These are phyloP conservation scores for Fusarium mexicanum DNA, from an alignment of 2,329 filamentous ascomycete species.

Conservation along the genomic window DNA sequence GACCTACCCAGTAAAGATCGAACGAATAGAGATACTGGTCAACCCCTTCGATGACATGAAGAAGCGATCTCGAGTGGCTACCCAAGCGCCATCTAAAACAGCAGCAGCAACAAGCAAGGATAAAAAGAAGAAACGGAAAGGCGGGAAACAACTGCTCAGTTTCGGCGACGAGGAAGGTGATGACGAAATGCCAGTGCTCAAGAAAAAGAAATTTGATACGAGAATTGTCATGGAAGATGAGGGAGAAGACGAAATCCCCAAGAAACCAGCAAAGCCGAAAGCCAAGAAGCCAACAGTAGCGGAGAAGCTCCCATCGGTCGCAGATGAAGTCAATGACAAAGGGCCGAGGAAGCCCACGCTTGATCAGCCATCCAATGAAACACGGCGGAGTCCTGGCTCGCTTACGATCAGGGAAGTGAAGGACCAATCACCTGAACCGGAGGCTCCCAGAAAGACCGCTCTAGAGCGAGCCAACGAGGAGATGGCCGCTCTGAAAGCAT, in stretches of 20 bases:
- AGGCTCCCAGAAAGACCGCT: slow-evolving; percentile 56
- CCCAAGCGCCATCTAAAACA: slow-evolving; percentile 53
- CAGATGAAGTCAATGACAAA: slow-evolving; percentile 17
- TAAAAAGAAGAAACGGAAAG: slow-evolving; percentile 77
- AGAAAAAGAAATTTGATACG: slow-evolving; percentile 83
- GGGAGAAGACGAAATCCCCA: slow-evolving; percentile 43
- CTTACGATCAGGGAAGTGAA: slow-evolving; percentile 16
- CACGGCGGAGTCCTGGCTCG: slow-evolving; percentile 22
- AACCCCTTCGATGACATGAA: slow-evolving; percentile 87
- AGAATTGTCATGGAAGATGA: slow-evolving; percentile 72
- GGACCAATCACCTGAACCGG: slow-evolving; percentile 40
- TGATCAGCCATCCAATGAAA: slow-evolving; percentile 7
- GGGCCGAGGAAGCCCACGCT: background rate
- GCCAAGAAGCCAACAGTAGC: slow-evolving; percentile 45
- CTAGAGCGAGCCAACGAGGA: slow-evolving; percentile 81
- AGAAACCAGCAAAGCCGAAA: slow-evolving; percentile 42
- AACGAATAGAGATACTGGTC: slow-evolving; percentile 76
- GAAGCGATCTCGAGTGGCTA: slow-evolving; percentile 69
- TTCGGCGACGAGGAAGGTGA: slow-evolving; percentile 77
- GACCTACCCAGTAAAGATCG: slow-evolving; percentile 84
- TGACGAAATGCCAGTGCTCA: slow-evolving; percentile 65
- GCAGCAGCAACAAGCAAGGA: slow-evolving; percentile 55
- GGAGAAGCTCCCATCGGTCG: slow-evolving; percentile 25
- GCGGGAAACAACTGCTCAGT: slow-evolving; percentile 79
- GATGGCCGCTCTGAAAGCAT: slow-evolving; percentile 82